Percentiles rank a stretch among this genome's conserved stretches.
Conservation (phyloP, 1,284 basidiomycete species). For the Moniliella sp. region DNA sequence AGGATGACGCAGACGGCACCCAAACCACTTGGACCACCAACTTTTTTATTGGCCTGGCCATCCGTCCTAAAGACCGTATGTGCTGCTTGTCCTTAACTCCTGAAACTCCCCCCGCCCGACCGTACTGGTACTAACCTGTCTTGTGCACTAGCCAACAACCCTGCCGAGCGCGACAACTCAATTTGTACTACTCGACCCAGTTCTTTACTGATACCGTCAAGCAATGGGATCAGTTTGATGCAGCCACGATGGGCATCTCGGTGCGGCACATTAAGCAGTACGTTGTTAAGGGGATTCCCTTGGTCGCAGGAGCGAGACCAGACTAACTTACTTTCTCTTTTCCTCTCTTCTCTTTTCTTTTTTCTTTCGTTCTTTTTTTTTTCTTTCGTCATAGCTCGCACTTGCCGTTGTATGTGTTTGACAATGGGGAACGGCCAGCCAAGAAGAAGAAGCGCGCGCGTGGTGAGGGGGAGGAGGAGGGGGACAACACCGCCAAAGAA, state of each 20-base stretch:
- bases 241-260: conserved; percentile 74
- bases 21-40: conserved; percentile 71
- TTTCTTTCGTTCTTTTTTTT: too few species aligned
- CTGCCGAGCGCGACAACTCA: neutral
- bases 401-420: too few species aligned
- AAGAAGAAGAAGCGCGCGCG: too few species aligned
- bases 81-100: neutral
- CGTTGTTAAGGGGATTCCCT: too few species aligned
- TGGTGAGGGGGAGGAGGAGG: too few species aligned
- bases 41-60: conserved; percentile 71
- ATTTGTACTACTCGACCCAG: conserved; percentile 71
- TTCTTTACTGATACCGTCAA: conserved; percentile 90
- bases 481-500: too few species aligned
- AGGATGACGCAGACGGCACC: too few species aligned
- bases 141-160: neutral
- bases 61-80: neutral
- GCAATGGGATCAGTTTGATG: conserved; percentile 84
- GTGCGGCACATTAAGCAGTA: conserved; percentile 82
- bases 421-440: too few species aligned
- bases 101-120: neutral
- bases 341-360: too few species aligned
- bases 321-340: too few species aligned
- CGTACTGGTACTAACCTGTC: neutral
- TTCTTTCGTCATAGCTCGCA: too few species aligned
- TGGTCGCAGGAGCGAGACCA: too few species aligned